phyloP scores from a whole-genome alignment of 441 rosid species.

The Omphalea diandra region DNA sequence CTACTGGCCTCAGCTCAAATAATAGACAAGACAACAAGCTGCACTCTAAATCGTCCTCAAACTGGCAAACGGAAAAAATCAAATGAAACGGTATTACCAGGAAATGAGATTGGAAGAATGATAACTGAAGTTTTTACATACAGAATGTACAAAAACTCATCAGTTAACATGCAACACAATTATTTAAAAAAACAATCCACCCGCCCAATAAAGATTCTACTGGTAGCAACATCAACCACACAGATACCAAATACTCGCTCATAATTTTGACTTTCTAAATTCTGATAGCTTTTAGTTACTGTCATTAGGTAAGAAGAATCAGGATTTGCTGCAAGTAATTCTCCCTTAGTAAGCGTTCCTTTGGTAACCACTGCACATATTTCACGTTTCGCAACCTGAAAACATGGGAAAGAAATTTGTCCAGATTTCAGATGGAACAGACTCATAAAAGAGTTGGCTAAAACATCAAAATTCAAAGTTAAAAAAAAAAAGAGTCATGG shows the following conservation, averaged over 20 bases:
- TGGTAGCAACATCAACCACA: slow-evolving; percentile 85
- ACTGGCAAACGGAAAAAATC: slow-evolving; percentile 42
- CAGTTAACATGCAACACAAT: slow-evolving; percentile 15
- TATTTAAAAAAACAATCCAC: slow-evolving; percentile 37
- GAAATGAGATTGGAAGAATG: neutral
- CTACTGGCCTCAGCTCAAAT: slow-evolving; percentile 92
- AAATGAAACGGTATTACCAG: neutral
- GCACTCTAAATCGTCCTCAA: slow-evolving; percentile 83
- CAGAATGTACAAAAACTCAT: neutral
- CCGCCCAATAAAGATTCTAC: slow-evolving; percentile 87
- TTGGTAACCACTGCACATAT: slow-evolving; percentile 91
- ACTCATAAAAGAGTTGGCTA: neutral
- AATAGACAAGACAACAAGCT: slow-evolving; percentile 71
- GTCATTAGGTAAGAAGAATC: slow-evolving; percentile 92
- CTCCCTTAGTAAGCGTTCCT: slow-evolving; percentile 96
- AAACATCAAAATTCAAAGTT: neutral
- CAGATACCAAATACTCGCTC: slow-evolving; percentile 75
- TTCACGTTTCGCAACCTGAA: slow-evolving; percentile 98
- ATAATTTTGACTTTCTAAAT: slow-evolving; percentile 33
- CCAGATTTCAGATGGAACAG: slow-evolving; percentile 25
- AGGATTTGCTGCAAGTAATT: slow-evolving; percentile 78
- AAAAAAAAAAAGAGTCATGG: neutral
- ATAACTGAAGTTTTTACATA: neutral
- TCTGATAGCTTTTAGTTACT: slow-evolving; percentile 59
- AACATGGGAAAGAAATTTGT: slow-evolving; percentile 26